Evolutionary conservation across 257 asterid species (phyloP), one percentile per base, ranked within the genome.

Genomic region (Henckelia pumila): DNA sequence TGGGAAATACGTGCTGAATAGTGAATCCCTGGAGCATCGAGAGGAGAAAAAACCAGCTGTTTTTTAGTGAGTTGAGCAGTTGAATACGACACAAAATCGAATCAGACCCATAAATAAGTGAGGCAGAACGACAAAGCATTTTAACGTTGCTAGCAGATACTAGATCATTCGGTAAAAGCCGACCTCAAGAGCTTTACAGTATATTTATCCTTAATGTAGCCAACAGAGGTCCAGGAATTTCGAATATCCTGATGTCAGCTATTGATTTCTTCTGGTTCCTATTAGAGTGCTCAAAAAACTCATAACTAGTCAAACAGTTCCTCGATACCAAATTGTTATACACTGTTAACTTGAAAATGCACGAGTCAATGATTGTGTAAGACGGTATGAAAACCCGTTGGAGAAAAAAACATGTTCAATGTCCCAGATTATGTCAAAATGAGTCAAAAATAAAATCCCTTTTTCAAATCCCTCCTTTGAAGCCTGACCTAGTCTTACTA

Each of bases 11-110:
- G 6, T 19, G 56, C 19, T 76, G 17, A 13, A 21, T 66, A n/a
- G n/a, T n/a, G n/a, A n/a, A n/a, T n/a, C 32, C 69, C 71, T 63
- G 29, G 55, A 33, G 64, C 74, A 20, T 69, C 63, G 22, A 52
- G 47, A 33, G 59, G 25, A 59, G 35, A 50, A 64, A 24, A 70
- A n/a, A 69, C 40, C 5, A 53, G 56, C 56, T 26, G n/a, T n/a
- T 20, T 13, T 53, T 22, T 6, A 23, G 21, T 4, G 17, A 32
- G 28, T 60, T n/a, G 32, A 23, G 33, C 29, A 70, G 63, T 52
- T 26, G n/a, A 6, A 47, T 21, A 69, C 5, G 1, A 7, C 65
- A 37, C 26, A 61, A 61, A 8, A 53, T 8, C 22, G 29, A 30
- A 55, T 19, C 22, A 59, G 4, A 59, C 3, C 25, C 20, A 40